These are phyloP conservation scores for Verticillium albo-atrum DNA, from an alignment of 2,329 filamentous ascomycete species.

Conservation along the genomic window DNA sequence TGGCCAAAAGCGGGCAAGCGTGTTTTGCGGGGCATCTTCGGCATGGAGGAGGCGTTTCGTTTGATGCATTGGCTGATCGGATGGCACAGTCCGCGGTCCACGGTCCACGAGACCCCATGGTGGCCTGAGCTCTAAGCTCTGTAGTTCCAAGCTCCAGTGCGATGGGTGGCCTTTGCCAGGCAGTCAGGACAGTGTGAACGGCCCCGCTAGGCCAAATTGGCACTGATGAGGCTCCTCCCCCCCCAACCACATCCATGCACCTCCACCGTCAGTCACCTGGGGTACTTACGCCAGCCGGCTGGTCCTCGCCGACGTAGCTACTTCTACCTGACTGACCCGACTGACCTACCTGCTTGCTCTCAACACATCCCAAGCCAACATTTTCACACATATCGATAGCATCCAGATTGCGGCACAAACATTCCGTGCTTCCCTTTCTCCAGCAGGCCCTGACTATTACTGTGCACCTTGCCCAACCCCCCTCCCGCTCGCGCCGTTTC, in stretches of 20 bases:
- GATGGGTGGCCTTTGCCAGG: no score
- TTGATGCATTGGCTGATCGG: neutral
- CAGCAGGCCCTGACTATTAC: neutral
- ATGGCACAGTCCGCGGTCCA: no score
- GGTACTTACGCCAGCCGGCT: neutral
- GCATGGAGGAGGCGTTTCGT: neutral
- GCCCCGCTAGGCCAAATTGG: neutral
- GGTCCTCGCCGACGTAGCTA: neutral
- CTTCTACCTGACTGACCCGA: no score
- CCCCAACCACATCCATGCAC: neutral
- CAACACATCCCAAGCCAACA: neutral
- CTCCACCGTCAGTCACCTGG: neutral
- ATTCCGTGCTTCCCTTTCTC: neutral
- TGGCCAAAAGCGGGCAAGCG: neutral
- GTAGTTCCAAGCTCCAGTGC: neutral
- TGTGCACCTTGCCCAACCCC: neutral
- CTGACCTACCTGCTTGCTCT: no score
- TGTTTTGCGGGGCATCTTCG: neutral
- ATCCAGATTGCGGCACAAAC: neutral
- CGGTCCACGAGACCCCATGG: neutral
- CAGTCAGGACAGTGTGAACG: neutral
- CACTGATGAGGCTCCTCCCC: neutral
- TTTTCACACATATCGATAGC: neutral
- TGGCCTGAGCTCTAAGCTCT: neutral
- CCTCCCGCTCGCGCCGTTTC: neutral